Evolutionary conservation across 441 rosid species (phyloP), one percentile per base, ranked within the genome.

Genomic region (Heliophila coronopifolia): DNA sequence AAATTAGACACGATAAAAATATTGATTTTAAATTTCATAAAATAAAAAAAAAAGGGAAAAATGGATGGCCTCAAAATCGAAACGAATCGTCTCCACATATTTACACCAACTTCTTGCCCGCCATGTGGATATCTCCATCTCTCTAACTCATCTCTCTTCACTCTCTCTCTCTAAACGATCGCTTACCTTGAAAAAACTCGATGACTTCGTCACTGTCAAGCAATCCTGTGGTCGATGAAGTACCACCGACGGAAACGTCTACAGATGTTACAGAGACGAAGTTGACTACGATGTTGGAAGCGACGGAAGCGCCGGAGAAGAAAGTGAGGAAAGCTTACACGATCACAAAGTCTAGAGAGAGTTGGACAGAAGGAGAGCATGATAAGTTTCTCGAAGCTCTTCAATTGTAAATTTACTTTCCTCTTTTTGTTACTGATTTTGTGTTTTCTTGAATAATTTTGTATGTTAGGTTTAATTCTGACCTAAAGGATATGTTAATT

Each of bases 321-420:
- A 80, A 77, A 27, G 59, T 75, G 24, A 66, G 80, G 60, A 80
- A 80, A 28, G 84, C 80, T 10, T 80, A 77, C 65, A 77, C 81
- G n/a, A 73, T 78, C 47, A 73, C 87, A 47, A 80, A 76, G 67
- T 78, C 83, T 0, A 73, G 86, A 23, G 86, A 80, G 74, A 80
- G 79, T 63, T 80, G 86, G 86, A 70, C 80, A 4, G 86, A 80
- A 17, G 78, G 71, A 53, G 83, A 77, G 45, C 86, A 80, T 38
- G 80, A 77, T 65, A 80, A 72, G 72, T 77, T 77, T 47, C 72
- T 77, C 4, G 79, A 77, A 77, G 77, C 83, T 13, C 83, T 77
- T 55, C 78, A 75, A 35, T 32, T 78, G 84, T 78, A 70, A 20
- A 2, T 4, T 20, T 4, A 2, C 23, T 20, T 20, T 20, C 23